phyloP scores from a whole-genome alignment of 164 flowering plant species.

The Warburgia ugandensis region DNA sequence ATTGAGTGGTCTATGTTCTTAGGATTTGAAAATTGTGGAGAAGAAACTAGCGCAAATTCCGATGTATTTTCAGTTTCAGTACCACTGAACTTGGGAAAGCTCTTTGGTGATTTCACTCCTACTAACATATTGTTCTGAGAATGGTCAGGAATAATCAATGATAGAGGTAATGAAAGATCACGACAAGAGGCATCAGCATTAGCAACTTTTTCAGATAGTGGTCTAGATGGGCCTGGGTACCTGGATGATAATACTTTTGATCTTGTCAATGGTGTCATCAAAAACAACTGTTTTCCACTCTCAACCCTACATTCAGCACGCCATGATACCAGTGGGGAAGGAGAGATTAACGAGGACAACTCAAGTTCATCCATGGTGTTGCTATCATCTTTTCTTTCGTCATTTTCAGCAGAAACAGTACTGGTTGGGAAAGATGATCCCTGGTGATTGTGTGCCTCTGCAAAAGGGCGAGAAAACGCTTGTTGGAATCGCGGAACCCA shows the following conservation, averaged over 20 bases:
- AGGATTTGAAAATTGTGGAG: slow-evolving; percentile 19
- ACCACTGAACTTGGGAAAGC: slow-evolving; percentile 11
- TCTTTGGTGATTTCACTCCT: slow-evolving; percentile 21
- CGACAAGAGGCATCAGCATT: slow-evolving; percentile 6
- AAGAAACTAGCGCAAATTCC: slow-evolving; percentile 17
- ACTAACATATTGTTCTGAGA: slow-evolving; percentile 26
- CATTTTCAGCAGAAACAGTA: slow-evolving; percentile 13
- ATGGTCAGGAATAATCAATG: slow-evolving; percentile 13
- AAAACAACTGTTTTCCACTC: slow-evolving; percentile 65
- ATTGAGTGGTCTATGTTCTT: slow-evolving; percentile 21
- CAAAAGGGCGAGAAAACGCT: slow-evolving; percentile 24
- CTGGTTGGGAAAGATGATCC: slow-evolving; percentile 14
- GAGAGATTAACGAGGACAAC: slow-evolving; percentile 48
- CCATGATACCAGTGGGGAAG: slow-evolving; percentile 98
- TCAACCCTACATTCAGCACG: slow-evolving; percentile 51
- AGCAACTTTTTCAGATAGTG: slow-evolving; percentile 21
- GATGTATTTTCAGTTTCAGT: slow-evolving; percentile 7
- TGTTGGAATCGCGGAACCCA: slow-evolving; percentile 69
- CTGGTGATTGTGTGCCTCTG: slow-evolving; percentile 20
- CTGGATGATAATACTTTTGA: slow-evolving; percentile 40
- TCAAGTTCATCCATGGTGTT: slow-evolving; percentile 35
- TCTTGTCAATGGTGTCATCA: slow-evolving; percentile 77
- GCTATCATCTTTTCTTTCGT: slow-evolving; percentile 16
- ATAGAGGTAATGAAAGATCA: slow-evolving; percentile 18
- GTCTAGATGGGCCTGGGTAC: slow-evolving; percentile 21